Conservation (phyloP, 768 basidiomycete species). For the Pisolithus orientalis region DNA sequence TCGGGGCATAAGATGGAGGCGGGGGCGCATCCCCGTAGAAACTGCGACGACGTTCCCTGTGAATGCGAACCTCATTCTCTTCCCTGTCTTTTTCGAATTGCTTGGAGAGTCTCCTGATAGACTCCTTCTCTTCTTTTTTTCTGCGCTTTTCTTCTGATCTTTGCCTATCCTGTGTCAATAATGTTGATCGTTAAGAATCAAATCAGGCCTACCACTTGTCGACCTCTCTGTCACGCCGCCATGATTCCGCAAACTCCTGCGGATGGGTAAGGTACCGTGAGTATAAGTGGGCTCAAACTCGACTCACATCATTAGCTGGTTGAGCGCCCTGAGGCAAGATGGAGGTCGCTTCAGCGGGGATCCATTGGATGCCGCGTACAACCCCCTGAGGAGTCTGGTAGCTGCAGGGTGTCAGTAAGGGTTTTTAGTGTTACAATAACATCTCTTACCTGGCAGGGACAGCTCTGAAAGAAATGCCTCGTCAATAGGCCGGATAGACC, state of each 20-base stretch:
- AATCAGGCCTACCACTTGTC: slow-evolving; percentile 38
- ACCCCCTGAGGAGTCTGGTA: slow-evolving; percentile 68
- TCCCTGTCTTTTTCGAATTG: slow-evolving; percentile 38
- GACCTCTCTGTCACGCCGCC: slow-evolving; percentile 41
- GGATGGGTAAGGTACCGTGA: neutral
- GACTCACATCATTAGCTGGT: slow-evolving; percentile 47
- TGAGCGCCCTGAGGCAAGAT: slow-evolving; percentile 54
- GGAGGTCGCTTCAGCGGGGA: slow-evolving; percentile 64
- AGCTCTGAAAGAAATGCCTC: slow-evolving; percentile 41
- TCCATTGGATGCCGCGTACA: slow-evolving; percentile 57
- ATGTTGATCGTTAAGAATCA: neutral
- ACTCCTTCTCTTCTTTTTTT: slow-evolving; percentile 44
- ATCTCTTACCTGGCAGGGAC: slow-evolving; percentile 60
- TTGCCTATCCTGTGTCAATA: slow-evolving; percentile 34
- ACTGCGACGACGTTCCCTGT: slow-evolving; percentile 50
- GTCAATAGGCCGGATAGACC: slow-evolving; percentile 7
- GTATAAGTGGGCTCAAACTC: slow-evolving; percentile 3
- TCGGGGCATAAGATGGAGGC: slow-evolving; percentile 15
- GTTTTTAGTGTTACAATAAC: neutral
- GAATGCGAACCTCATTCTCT: slow-evolving; percentile 48
- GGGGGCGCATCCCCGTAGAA: slow-evolving; percentile 36
- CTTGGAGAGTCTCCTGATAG: slow-evolving; percentile 32
- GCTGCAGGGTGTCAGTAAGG: slow-evolving; percentile 30
- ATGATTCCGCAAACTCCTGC: slow-evolving; percentile 57
- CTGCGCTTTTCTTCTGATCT: slow-evolving; percentile 45